Evolutionary conservation across 768 basidiomycete genomes (phyloP), one percentile per base, ranked within the genome.

Genomic region (Lactifluus pinguis): DNA sequence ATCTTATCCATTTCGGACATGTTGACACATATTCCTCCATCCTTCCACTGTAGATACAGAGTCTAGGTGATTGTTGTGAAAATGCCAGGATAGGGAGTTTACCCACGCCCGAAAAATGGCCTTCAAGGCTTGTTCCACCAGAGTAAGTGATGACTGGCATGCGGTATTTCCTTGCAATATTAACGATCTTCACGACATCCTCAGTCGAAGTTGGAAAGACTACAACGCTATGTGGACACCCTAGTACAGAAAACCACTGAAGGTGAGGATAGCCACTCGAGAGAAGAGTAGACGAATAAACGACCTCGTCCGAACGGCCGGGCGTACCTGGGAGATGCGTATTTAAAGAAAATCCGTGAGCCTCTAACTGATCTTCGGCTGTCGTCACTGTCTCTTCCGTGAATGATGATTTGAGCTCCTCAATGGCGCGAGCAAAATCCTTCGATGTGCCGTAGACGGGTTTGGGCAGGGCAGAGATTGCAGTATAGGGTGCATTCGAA

Each of bases 61-160:
- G 29, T 29, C 9, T 34, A 48, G 39, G 21, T 1, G 19, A 41
- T 14, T 9, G 17, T 32, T 34, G 5, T 15, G 42, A 2, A 58
- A 17, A 10, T 15, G 17, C 19, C 19, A 41, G 32, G 14, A 44
- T 17, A 29, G 15, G 19, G 21, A 45, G 62, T 34, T 17, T 49
- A 72, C 82, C 60, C 65, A 89, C 88, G 32, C 82, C 83, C 41
- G 79, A 75, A 63, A 80, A 84, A 63, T 91, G 86, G 0, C 91
- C 91, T 69, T 94, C 92, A 25, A 95, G 71, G 66, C 81, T 84
- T 0, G 92, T 95, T 1, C 86, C 92, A 10, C 89, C 92, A 0
- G 85, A 84, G 71, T 86, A 93, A 2, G 91, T 81, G 1, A 81
- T 82, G 21, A 95, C 72, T 0, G 93, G 93, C 74, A 94, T 86